These are phyloP conservation scores for Cucurbita moschata DNA, from an alignment of 306 rosid genomes.

Conservation along the genomic window DNA sequence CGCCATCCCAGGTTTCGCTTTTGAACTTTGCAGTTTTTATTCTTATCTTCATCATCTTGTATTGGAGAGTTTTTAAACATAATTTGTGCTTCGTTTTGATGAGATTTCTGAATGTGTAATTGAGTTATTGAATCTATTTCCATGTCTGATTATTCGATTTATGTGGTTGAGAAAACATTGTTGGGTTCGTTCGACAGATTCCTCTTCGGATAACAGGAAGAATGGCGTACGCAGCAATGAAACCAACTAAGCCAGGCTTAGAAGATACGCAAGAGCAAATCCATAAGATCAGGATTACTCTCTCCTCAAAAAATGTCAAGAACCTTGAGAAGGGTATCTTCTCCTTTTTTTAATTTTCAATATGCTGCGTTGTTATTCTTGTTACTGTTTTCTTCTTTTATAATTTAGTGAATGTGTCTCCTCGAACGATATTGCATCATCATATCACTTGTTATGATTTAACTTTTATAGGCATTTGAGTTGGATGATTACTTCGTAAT, in stretches of 20 bases:
- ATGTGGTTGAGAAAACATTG: background rate
- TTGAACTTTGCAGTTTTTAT: background rate
- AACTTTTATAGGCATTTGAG: background rate
- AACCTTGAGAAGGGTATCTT: constrained; percentile 61
- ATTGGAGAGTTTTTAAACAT: background rate
- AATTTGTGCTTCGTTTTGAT: background rate
- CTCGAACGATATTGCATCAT: background rate
- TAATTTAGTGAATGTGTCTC: background rate
- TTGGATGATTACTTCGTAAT: background rate
- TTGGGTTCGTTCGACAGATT: background rate
- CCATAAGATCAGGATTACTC: constrained; percentile 87
- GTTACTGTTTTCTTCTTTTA: background rate
- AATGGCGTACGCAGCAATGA: constrained; percentile 67
- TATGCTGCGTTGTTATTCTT: background rate
- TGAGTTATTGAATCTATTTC: background rate
- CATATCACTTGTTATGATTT: background rate
- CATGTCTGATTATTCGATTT: background rate
- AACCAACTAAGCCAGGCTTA: constrained; percentile 58
- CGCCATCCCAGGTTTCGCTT: background rate
- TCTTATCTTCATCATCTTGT: background rate
- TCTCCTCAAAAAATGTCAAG: constrained; percentile 69
- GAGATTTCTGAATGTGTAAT: background rate
- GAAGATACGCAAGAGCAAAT: constrained; percentile 59
- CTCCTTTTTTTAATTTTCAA: no score
- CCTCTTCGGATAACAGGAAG: background rate